Base-by-base conservation (phyloP, 306 rosid genomes). In the Dryas drummondii region DNA sequence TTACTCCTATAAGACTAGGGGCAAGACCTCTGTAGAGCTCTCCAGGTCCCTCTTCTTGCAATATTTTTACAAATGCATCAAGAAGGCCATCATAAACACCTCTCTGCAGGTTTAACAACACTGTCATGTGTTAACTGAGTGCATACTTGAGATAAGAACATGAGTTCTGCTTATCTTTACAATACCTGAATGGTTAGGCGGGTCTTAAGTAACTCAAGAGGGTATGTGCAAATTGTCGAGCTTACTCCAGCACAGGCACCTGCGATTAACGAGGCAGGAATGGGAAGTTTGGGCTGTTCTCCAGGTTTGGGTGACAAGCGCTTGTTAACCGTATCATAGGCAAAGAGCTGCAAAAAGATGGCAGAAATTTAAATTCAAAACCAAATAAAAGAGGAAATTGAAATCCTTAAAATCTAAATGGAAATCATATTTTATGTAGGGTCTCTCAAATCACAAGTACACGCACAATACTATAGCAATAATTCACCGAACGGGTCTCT, bases 161-260 rank as follows among this genome's bases (percentile, higher is more conserved):
- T 12, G n/a, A 71, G 55, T 66, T 5, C 47, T 54, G 45, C 46
- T n/a, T 46, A 32, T 68, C 46, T 71, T 55, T 71, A 56, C 55
- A 42, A 59, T 84, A 92, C 99, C 96, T 94, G 97, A 59, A 94
- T 84, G 52, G 99, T 94, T 82, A 94, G 85, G 68, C 99, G 89
- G 49, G 99, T 94, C 82, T 94, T 94, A 66, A 94, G 81, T 73
- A 94, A 81, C 80, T 94, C 99, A 19, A 94, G 99, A 11, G 99
- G 97, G 78, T 94, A 92, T 6, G 97, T 94, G 81, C 85, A 84
- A 42, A 94, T 51, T 16, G 99, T 94, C 58, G 99, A 91, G 83
- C 97, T 92, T 44, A 94, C 97, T 82, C 99, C 99, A 62, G 98
- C 99, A 84, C 97, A 92, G 50, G 99, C 99, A 19, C 99, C 99